These are phyloP conservation scores for Alliaria petiolata DNA, from an alignment of 345 rosid species.

Conservation along the genomic window DNA sequence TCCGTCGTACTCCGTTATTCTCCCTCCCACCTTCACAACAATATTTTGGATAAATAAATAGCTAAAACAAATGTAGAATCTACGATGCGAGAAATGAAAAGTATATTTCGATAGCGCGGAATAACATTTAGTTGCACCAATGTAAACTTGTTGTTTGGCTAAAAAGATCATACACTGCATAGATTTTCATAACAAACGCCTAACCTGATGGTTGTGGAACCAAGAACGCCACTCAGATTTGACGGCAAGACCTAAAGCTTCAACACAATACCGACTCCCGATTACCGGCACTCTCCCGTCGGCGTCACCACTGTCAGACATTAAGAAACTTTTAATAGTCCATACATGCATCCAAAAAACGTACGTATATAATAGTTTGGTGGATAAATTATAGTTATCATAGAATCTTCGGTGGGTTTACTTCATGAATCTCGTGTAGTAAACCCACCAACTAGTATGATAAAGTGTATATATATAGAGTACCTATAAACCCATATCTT, in stretches of 20 bases:
- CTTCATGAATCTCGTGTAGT: neutral
- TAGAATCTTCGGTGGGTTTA: neutral
- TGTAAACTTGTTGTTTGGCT: too few species aligned
- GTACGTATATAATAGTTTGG: neutral
- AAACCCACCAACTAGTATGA: neutral
- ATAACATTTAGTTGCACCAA: too few species aligned
- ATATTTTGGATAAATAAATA: neutral
- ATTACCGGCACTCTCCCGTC: conserved; percentile 62
- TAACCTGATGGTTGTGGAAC: conserved; percentile 54
- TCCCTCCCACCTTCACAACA: conserved; percentile 54
- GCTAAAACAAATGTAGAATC: neutral
- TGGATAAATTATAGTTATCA: neutral
- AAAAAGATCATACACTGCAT: too few species aligned
- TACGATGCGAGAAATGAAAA: neutral
- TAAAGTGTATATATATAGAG: neutral
- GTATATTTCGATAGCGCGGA: too few species aligned
- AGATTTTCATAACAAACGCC: neutral
- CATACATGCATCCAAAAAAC: neutral
- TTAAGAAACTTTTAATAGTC: neutral
- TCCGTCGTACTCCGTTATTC: conserved; percentile 46
- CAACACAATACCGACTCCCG: conserved; percentile 45
- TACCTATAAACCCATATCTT: conserved; percentile 70
- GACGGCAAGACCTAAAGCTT: conserved; percentile 42
- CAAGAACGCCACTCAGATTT: conserved; percentile 54
- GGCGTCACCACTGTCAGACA: conserved; percentile 45